These are phyloP conservation scores for Phaffia rhodozyma DNA, from an alignment of 1,284 basidiomycete species.

Conservation along the genomic window DNA sequence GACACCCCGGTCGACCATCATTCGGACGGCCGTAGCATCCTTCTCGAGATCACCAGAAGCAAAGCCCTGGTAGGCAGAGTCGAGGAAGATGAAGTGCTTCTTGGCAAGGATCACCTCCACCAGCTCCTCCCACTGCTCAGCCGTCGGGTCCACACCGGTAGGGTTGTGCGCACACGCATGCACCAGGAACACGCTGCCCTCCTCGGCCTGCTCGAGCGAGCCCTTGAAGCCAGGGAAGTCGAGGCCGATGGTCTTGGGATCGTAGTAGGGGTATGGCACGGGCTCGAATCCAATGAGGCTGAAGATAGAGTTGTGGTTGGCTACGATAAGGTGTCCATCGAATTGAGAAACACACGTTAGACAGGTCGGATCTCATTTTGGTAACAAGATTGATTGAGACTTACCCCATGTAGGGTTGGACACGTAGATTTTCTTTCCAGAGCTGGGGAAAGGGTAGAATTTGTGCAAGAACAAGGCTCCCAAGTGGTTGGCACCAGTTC, in stretches of 20 bases:
- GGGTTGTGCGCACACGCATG: conserved; percentile 88
- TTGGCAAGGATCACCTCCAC: conserved; percentile 61
- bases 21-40: conserved; percentile 39
- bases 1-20: conserved; percentile 59
- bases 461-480: conserved; percentile 70
- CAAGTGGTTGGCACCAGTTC: conserved; percentile 89
- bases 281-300: conserved; percentile 68
- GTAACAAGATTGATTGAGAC: conserved; percentile 25
- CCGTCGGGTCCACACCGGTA: conserved; percentile 74
- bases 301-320: conserved; percentile 84
- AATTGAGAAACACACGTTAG: background rate
- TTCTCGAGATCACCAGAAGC: conserved; percentile 37
- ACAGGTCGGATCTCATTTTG: background rate
- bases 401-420: conserved; percentile 88
- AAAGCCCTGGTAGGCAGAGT: conserved; percentile 62
- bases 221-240: conserved; percentile 63
- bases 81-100: conserved; percentile 83
- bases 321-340: conserved; percentile 36
- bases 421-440: conserved; percentile 57
- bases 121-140: conserved; percentile 71
- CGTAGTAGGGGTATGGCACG: conserved; percentile 78
- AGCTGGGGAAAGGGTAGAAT: conserved; percentile 61
- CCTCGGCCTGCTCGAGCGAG: conserved; percentile 46
- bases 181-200: conserved; percentile 69
- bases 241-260: conserved; percentile 73